phyloP scores from a whole-genome alignment of 2,329 filamentous ascomycete species.

The Fusarium temperatum region DNA sequence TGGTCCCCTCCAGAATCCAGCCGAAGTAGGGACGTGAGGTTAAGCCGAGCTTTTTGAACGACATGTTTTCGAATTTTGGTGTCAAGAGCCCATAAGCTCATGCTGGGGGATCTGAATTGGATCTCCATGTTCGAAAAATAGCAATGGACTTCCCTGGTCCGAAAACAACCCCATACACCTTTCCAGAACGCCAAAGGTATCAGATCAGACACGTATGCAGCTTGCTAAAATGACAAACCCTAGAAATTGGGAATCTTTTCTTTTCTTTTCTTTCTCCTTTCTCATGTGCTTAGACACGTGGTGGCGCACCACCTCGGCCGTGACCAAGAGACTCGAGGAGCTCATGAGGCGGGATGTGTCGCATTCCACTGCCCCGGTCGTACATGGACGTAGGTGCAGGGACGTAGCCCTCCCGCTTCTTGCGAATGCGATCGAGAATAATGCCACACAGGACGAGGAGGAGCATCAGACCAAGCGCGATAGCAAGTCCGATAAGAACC shows the following conservation, averaged over 20 bases:
- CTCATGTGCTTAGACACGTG: slow-evolving; percentile 56
- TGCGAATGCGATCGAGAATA: slow-evolving; percentile 77
- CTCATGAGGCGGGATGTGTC: slow-evolving; percentile 68
- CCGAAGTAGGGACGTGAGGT: slow-evolving; percentile 33
- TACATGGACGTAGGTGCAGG: slow-evolving; percentile 77
- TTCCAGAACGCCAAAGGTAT: slow-evolving; percentile 50
- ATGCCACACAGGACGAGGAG: slow-evolving; percentile 80
- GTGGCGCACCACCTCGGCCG: slow-evolving; percentile 59
- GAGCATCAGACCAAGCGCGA: slow-evolving; percentile 80
- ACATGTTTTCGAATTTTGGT: slow-evolving; percentile 5
- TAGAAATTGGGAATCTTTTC: slow-evolving; percentile 9
- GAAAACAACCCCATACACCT: slow-evolving; percentile 41
- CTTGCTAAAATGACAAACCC: slow-evolving; percentile 41
- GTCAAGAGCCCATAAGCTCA: slow-evolving; percentile 15
- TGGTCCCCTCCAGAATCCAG: slow-evolving; percentile 32
- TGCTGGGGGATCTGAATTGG: slow-evolving; percentile 21
- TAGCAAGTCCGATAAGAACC: slow-evolving; percentile 82
- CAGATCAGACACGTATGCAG: slow-evolving; percentile 42
- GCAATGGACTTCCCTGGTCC: slow-evolving; percentile 28
- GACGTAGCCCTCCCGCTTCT: slow-evolving; percentile 80
- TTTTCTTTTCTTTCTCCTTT: not conserved
- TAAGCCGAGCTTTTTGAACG: slow-evolving; percentile 15
- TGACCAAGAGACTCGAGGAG: slow-evolving; percentile 64
- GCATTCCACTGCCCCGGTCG: slow-evolving; percentile 66
- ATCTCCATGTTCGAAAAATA: slow-evolving; percentile 32